Base-by-base conservation (phyloP, 2,329 filamentous ascomycete genomes). In the Pestalotiopsis fici region DNA sequence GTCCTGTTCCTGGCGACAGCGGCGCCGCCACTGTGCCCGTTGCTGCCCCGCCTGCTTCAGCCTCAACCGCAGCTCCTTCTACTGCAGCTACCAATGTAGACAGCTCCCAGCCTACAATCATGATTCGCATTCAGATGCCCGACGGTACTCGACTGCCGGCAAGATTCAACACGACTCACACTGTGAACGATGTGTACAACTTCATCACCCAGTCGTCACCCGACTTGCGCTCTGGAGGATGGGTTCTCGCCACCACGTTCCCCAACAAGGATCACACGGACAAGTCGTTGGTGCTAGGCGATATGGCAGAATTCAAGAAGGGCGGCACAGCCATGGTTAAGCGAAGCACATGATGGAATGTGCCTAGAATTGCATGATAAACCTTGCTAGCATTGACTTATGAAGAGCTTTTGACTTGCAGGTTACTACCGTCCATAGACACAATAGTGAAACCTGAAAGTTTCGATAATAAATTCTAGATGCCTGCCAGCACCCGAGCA, bases 231-330 rank as follows among this genome's bases (percentile, higher is more conserved):
- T 76, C 79, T 50, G 86, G 93, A n/a, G 73, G 85, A 3, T 96
- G 91, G 85, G 91, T 93, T 2, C 82, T 97, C 56, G 92, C 91
- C 70, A 96, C 93, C 0, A 95, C 93, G 0, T 96, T 96, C 78
- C 93, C 93, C 4, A 93, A 89, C 75, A 94, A 93, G 80, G 91
- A 95, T 65, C 87, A 95, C 70, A 90, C 86, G 2, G 92, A 96
- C 74, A 90, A 90, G 78, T 79, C 77, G 9, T 73, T 87, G 63
- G 83, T 86, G 1, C 76, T 91, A 31, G 86, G 87, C 5, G 88
- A 91, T 25, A 83, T 90, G 79, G 70, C 84, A 28, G 89, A 91
- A 76, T 90, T 91, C 74, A 91, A 88, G 82, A 87, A 86, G 76
- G 89, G 89, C 13, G 89, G 88, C 23, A 90, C 86, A 0, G 88